Conservation (phyloP, 75 land plant species). For the Sequoia sempervirens region DNA sequence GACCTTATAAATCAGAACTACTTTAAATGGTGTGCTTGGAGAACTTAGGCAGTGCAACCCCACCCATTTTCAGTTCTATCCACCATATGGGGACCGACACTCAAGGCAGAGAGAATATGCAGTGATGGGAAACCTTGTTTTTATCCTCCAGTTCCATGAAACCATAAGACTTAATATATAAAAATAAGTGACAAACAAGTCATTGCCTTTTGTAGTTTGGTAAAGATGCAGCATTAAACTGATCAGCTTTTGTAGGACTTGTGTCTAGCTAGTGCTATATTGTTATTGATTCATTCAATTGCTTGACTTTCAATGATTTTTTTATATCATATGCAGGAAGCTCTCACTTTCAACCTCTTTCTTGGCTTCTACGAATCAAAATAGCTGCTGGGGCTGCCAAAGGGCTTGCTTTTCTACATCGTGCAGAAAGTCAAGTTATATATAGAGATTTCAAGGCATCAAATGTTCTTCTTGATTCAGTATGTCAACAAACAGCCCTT, state of each 20-base stretch:
- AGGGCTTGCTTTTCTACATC: constrained; percentile 32
- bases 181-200: neutral
- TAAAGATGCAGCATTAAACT: neutral
- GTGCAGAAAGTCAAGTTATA: constrained; percentile 14
- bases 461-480: constrained; percentile 20
- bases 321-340: neutral
- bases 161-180: neutral
- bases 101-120: neutral
- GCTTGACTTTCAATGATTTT: neutral
- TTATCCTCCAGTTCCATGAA: neutral
- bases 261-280: neutral
- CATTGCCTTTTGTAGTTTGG: neutral
- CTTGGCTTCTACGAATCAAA: constrained; percentile 27
- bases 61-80: too few species aligned
- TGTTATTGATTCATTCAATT: neutral
- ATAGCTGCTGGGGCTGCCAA: constrained; percentile 27
- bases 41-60: neutral
- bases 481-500: constrained; percentile 8
- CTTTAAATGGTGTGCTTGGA: neutral
- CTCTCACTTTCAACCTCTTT: constrained; percentile 10
- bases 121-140: neutral
- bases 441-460: constrained; percentile 28
- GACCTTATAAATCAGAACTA: neutral
- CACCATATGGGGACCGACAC: neutral
- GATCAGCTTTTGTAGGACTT: neutral